Percentiles rank a stretch among this genome's conserved stretches.
phyloP scores from a whole-genome alignment of 2,329 filamentous ascomycete genomes.

The Penicillium corylophilum region DNA sequence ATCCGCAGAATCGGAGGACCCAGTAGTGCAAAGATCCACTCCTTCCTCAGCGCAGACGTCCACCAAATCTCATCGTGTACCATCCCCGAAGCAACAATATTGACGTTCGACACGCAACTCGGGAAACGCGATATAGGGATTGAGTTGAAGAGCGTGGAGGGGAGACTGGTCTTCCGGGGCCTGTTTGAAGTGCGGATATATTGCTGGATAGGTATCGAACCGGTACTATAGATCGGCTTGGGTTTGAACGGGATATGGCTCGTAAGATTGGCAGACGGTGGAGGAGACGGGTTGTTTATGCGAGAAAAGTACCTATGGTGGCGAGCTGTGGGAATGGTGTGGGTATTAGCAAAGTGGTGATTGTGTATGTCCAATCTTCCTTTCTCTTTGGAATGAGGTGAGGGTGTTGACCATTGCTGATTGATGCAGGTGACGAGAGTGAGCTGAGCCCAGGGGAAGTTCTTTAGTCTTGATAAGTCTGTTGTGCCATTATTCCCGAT shows the following conservation, averaged over 20 bases:
- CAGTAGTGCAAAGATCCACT: conserved; percentile 65
- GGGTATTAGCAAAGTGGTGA: background rate
- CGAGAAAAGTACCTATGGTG: background rate
- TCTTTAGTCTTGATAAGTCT: background rate
- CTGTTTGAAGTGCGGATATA: background rate
- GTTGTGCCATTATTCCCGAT: background rate
- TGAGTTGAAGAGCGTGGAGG: background rate
- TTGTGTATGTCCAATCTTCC: background rate
- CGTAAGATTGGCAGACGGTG: background rate
- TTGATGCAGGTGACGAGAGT: background rate
- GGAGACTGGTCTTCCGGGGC: background rate
- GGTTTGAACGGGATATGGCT: background rate
- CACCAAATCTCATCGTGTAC: conserved; percentile 34
- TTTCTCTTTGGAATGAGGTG: background rate
- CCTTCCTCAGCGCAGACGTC: conserved; percentile 70
- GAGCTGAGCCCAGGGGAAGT: background rate
- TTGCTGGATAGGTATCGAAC: background rate
- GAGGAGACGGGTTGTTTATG: background rate
- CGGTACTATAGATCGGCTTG: background rate
- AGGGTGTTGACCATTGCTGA: background rate
- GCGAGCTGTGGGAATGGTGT: background rate
- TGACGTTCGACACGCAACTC: background rate
- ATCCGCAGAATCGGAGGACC: conserved; percentile 74
- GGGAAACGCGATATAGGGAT: background rate
- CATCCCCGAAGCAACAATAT: background rate